Evolutionary conservation across 768 basidiomycete genomes (phyloP).

Genomic region (Suillus clintonianus): DNA sequence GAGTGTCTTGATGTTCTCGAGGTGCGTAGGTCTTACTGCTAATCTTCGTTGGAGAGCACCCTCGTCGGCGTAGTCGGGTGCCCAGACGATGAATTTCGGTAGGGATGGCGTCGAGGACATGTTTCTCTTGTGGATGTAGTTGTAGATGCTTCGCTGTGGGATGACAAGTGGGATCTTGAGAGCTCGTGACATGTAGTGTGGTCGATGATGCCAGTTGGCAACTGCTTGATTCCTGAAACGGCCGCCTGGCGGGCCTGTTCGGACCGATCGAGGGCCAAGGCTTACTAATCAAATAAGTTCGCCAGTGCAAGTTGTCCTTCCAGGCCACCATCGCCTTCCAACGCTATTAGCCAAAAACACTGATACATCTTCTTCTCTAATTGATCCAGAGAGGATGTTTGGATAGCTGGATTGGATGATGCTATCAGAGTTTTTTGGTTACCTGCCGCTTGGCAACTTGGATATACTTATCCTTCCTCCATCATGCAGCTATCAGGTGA

Average conservation of each 20-base stretch:
- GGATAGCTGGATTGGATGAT: neutral
- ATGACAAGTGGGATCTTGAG: neutral
- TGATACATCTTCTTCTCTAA: neutral
- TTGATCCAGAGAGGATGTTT: neutral
- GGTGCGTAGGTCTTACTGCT: conserved; percentile 52
- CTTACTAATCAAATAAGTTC: no score
- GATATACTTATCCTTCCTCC: neutral
- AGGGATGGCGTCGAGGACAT: conserved; percentile 20
- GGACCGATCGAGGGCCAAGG: neutral
- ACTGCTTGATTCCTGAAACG: conserved; percentile 1
- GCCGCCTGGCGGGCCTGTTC: neutral
- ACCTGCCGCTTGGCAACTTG: neutral
- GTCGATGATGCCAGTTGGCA: neutral
- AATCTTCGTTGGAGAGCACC: conserved; percentile 55
- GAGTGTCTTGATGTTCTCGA: conserved; percentile 41
- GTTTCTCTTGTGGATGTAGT: neutral
- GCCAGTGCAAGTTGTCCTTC: neutral
- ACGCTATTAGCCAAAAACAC: neutral
- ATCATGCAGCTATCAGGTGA: neutral
- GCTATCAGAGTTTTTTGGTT: neutral
- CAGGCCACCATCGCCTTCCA: neutral
- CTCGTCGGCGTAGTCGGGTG: conserved; percentile 63
- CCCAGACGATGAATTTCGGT: conserved; percentile 56
- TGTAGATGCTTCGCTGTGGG: neutral
- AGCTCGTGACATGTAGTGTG: neutral